Evolutionary conservation across 1,139 yeast genomes (phyloP).

Genomic region (Kazachstania sp.): DNA sequence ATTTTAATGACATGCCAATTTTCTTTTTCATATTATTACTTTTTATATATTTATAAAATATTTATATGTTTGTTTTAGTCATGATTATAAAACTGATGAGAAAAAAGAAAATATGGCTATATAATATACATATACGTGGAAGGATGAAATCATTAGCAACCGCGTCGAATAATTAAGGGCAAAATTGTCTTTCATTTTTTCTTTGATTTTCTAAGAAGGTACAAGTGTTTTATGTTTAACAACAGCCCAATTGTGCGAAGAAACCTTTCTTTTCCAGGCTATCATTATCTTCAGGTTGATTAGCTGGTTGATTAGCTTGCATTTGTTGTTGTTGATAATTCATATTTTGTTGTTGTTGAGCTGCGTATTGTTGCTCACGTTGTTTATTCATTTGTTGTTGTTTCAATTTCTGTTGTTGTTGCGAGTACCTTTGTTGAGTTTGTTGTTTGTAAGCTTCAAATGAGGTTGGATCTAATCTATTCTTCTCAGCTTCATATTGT

Average conservation of each 20-base stretch:
- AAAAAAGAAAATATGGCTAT: background rate
- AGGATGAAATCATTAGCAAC: background rate
- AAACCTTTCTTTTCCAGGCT: conserved; percentile 31
- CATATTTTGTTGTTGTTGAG: conserved; percentile 10
- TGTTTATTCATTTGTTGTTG: conserved; percentile 30
- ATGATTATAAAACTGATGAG: background rate
- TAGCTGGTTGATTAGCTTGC: conserved; percentile 14
- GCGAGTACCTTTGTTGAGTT: conserved; percentile 29
- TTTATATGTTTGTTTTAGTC: background rate
- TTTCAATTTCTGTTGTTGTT: conserved; percentile 24
- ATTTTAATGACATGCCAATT: too few relatives aligned
- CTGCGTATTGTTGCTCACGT: conserved; percentile 19
- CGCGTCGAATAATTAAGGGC: background rate
- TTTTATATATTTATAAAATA: background rate
- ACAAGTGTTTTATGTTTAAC: conserved; percentile 22
- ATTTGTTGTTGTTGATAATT: conserved; percentile 5
- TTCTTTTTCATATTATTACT: background rate
- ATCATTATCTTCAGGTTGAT: conserved; percentile 1
- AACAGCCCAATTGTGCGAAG: conserved; percentile 34
- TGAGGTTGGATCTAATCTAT: conserved; percentile 30
- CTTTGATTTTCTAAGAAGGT: background rate
- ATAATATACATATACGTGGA: background rate
- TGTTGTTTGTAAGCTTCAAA: conserved; percentile 33
- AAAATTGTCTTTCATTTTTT: too few relatives aligned
- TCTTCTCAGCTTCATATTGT: background rate